Evolutionary conservation across 1,284 basidiomycete genomes (phyloP).

Genomic region (Meira miltonrushii): DNA sequence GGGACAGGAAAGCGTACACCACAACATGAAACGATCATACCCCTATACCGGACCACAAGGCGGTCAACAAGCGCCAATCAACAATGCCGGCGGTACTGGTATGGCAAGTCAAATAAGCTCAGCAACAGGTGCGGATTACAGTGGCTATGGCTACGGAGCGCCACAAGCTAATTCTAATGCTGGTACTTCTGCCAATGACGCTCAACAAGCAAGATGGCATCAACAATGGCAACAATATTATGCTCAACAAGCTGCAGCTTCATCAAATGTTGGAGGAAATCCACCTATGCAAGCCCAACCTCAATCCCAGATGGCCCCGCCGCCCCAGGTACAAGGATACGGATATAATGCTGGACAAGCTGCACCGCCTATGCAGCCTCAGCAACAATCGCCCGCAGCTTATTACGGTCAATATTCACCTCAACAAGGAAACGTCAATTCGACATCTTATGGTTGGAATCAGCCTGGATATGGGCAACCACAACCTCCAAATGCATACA

Average conservation of each 20-base stretch:
- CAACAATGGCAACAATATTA: constrained; percentile 35
- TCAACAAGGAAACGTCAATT: constrained; percentile 4
- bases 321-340: neutral
- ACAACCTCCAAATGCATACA: neutral
- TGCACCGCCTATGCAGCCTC: constrained; percentile 16
- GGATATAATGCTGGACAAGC: constrained; percentile 18
- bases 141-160: constrained; percentile 39
- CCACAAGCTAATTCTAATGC: constrained; percentile 7
- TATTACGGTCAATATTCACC: neutral
- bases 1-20: no score
- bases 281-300: constrained; percentile 9
- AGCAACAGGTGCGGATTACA: constrained; percentile 16
- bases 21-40: no score
- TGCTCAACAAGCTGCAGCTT: constrained; percentile 23
- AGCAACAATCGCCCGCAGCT: constrained; percentile 10
- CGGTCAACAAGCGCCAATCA: no score
- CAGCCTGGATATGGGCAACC: constrained; percentile 10
- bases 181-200: constrained; percentile 1
- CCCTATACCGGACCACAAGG: no score
- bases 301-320: constrained; percentile 5
- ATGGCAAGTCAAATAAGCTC: no score
- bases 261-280: constrained; percentile 3
- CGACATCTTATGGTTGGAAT: constrained; percentile 6
- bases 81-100: no score
- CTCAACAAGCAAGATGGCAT: constrained; percentile 29